phyloP scores from a whole-genome alignment of 169 alveolate species.

The Eimeria praecox region DNA sequence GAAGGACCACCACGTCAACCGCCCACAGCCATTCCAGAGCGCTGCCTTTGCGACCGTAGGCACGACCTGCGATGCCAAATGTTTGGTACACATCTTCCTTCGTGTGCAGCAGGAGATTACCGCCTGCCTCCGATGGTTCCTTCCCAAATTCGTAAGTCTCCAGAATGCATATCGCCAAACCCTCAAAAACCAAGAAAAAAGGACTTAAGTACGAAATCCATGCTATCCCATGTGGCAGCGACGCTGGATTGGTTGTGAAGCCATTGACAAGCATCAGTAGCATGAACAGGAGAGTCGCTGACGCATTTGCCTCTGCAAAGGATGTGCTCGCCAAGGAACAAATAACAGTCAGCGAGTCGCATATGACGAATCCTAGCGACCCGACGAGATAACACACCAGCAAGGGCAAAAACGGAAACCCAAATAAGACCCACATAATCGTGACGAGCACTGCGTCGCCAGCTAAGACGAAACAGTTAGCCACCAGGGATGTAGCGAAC shows the following conservation, averaged over 20 bases:
- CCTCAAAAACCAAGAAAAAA: constrained; percentile 72
- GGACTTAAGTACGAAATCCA: constrained; percentile 68
- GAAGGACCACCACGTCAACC: constrained; percentile 26
- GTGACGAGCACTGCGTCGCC: constrained; percentile 62
- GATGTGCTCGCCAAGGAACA: constrained; percentile 76
- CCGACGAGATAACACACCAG: constrained; percentile 43
- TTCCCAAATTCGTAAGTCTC: constrained; percentile 30
- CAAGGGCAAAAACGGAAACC: constrained; percentile 27
- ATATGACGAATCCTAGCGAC: constrained; percentile 19
- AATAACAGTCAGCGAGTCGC: constrained; percentile 37
- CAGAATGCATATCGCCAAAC: neutral
- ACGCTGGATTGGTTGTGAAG: constrained; percentile 64
- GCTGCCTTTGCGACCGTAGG: constrained; percentile 61
- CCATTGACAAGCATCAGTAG: constrained; percentile 63
- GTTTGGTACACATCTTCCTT: constrained; percentile 61
- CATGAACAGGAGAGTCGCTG: constrained; percentile 40
- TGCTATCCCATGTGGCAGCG: constrained; percentile 33
- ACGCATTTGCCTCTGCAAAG: constrained; percentile 75
- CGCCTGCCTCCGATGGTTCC: constrained; percentile 35
- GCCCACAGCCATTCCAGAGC: constrained; percentile 44
- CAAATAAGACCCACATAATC: constrained; percentile 68
- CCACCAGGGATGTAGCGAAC: constrained; percentile 52
- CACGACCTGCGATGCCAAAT: constrained; percentile 59
- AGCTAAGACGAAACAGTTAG: constrained; percentile 7
- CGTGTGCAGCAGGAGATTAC: constrained; percentile 16